A percentile compares a stretch with the other conserved stretches of the same genome.
phyloP scores from a whole-genome alignment of 805 yeast species.

The Yamadazyma ubonensis region DNA sequence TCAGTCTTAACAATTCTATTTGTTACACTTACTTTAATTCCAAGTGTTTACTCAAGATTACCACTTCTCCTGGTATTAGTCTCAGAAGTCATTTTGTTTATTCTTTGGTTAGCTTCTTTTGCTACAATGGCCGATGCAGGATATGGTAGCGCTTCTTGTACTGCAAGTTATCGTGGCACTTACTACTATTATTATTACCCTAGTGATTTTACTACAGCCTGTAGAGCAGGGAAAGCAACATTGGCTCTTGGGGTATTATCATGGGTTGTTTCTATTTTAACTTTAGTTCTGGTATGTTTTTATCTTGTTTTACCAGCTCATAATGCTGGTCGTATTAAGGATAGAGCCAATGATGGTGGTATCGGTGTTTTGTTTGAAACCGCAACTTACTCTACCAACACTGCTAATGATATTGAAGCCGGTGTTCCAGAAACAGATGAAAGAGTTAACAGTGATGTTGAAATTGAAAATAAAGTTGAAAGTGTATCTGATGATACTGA shows the following conservation, averaged over 20 bases:
- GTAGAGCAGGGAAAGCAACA: conserved; percentile 22
- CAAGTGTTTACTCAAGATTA: conserved; percentile 10
- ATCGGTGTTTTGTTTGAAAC: conserved; percentile 5
- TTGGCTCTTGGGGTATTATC: conserved; percentile 21
- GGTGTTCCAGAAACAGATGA: neutral
- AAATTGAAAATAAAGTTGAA: neutral
- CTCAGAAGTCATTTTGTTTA: conserved; percentile 17
- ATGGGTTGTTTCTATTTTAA: conserved; percentile 21
- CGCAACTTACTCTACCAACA: neutral
- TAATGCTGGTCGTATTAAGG: conserved; percentile 1
- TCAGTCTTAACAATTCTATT: conserved; percentile 15
- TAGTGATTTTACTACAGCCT: conserved; percentile 11
- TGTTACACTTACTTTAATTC: conserved; percentile 11
- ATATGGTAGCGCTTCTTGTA: conserved; percentile 17
- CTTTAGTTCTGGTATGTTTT: conserved; percentile 18
- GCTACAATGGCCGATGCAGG: conserved; percentile 20
- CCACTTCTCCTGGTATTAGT: conserved; percentile 16
- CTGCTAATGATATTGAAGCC: neutral
- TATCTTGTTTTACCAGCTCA: conserved; percentile 20
- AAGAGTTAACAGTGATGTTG: neutral
- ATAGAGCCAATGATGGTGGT: neutral
- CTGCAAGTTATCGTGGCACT: neutral
- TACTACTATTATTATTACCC: neutral
- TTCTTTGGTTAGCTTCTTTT: conserved; percentile 25
- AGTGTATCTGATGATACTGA: neutral